Evolutionary conservation across 2,329 filamentous ascomycete genomes (phyloP).

Genomic region (Botrytis sinoallii): DNA sequence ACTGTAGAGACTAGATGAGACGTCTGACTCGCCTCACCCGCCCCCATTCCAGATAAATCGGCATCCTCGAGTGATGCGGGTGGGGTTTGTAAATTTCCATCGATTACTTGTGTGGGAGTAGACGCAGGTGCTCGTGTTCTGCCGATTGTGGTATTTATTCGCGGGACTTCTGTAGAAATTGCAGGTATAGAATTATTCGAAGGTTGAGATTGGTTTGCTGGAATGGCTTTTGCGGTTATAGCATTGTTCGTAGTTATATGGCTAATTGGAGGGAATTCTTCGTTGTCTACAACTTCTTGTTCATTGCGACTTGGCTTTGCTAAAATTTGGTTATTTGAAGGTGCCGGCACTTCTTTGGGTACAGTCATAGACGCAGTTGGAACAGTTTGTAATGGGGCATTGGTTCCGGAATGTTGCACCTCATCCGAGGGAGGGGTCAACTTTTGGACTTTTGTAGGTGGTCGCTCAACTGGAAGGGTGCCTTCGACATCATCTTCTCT

Average conservation of each 20-base stretch:
- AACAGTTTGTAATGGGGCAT: not conserved
- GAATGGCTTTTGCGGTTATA: not conserved
- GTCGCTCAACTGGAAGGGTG: not conserved
- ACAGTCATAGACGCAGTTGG: not conserved
- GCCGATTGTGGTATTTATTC: not conserved
- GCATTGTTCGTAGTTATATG: not conserved
- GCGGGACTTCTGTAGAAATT: not conserved
- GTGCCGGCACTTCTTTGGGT: not conserved
- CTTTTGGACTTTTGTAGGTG: slow-evolving; percentile 9
- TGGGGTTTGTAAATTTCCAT: not conserved
- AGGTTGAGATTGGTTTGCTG: not conserved
- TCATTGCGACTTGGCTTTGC: not conserved
- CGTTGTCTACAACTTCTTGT: not conserved
- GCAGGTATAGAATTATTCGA: not conserved
- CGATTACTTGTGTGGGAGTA: not conserved
- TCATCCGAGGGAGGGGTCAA: slow-evolving; percentile 14
- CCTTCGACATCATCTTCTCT: not conserved
- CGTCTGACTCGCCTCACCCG: slow-evolving; percentile 14
- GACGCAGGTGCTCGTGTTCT: not conserved
- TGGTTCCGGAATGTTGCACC: not conserved
- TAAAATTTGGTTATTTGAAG: not conserved
- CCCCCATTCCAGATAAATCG: slow-evolving; percentile 9
- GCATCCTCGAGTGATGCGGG: not conserved
- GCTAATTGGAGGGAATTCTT: not conserved
- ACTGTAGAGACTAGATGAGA: slow-evolving; percentile 30